Percentiles rank a stretch among this genome's conserved stretches.
Evolutionary conservation across 2,329 filamentous ascomycete genomes (phyloP).

Genomic region (Monosporascus sp.): DNA sequence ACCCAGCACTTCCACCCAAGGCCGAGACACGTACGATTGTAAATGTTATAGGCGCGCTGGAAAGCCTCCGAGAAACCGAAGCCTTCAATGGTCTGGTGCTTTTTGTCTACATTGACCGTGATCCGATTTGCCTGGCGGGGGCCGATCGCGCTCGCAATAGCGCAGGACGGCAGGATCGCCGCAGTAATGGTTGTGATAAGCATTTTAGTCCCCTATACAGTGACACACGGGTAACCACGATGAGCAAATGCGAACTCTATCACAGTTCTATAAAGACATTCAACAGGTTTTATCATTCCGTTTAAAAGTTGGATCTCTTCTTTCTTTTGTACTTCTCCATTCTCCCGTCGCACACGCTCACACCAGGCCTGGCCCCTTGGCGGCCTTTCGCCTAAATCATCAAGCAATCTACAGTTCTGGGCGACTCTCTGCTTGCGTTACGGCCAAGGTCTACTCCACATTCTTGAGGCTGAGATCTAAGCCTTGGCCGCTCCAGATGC

Average conservation of each 20-base stretch:
- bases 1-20: neutral
- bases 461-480: neutral
- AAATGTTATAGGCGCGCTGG: conserved; percentile 29
- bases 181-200: neutral
- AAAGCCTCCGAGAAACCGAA: conserved; percentile 37
- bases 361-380: neutral
- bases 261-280: neutral
- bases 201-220: neutral
- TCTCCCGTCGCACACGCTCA: no score
- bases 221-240: neutral
- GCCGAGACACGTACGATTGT: neutral
- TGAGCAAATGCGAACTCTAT: no score
- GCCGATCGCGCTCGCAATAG: neutral
- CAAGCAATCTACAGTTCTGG: neutral
- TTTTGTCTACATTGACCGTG: conserved; percentile 8
- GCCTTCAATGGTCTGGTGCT: conserved; percentile 36
- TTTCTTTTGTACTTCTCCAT: neutral
- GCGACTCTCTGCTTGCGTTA: neutral
- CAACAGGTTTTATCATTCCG: neutral
- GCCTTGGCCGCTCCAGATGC: neutral
- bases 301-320: neutral
- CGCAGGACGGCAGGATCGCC: neutral
- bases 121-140: conserved; percentile 1
- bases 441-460: neutral
- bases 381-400: neutral